These are phyloP conservation scores for Malus orientalis DNA, from an alignment of 306 rosid genomes.

Conservation along the genomic window DNA sequence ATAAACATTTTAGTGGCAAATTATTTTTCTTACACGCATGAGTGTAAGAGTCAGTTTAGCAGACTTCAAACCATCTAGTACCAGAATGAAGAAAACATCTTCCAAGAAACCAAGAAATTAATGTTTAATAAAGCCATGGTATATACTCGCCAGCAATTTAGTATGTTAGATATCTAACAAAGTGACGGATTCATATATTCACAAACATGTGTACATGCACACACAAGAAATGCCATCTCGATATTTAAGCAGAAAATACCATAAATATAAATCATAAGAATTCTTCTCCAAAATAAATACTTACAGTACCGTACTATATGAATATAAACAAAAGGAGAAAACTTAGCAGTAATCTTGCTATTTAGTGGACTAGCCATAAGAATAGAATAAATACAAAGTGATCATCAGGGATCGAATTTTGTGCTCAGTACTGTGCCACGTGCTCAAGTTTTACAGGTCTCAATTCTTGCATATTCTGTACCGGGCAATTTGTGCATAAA, in stretches of 20 bases:
- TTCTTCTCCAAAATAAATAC: neutral
- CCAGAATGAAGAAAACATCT: constrained; percentile 1
- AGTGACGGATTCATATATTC: neutral
- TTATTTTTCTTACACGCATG: neutral
- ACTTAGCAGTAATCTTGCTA: neutral
- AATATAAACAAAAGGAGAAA: neutral
- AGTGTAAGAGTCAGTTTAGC: neutral
- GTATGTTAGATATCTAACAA: neutral
- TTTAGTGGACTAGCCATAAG: neutral
- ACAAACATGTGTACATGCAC: neutral
- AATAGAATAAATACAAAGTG: neutral
- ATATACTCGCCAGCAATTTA: neutral
- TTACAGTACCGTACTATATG: neutral
- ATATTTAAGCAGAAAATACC: neutral
- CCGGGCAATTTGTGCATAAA: neutral
- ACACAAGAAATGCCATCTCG: neutral
- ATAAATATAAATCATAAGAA: neutral
- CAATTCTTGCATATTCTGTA: neutral
- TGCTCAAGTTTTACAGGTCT: neutral
- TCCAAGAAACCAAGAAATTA: neutral
- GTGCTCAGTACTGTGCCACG: neutral
- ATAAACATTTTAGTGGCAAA: neutral
- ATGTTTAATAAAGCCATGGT: neutral
- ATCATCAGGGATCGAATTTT: neutral
- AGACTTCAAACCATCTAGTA: neutral